Conservation (phyloP, 306 rosid species). For the Begonia peltatifolia region DNA sequence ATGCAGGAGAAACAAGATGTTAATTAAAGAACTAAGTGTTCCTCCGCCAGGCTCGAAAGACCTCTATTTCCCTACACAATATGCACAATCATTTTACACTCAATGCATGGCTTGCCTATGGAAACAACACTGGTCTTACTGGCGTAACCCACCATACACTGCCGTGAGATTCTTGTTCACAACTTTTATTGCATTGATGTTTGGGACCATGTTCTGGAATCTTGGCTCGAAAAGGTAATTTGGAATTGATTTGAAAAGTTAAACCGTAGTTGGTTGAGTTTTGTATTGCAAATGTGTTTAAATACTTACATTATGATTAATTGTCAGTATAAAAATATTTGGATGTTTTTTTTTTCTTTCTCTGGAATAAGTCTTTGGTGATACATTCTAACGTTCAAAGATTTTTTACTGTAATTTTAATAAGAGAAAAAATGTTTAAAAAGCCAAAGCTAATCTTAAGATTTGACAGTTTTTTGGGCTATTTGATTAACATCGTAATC, state of each 20-base stretch:
- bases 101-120: constrained; percentile 53
- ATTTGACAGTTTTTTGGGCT: too few relatives aligned
- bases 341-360: not conserved
- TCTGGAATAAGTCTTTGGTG: too few relatives aligned
- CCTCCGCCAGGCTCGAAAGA: constrained; percentile 42
- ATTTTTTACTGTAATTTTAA: too few relatives aligned
- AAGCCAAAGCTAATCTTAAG: too few relatives aligned
- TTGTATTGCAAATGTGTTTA: too few relatives aligned
- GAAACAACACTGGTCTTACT: constrained; percentile 59
- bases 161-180: constrained; percentile 38
- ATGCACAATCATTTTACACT: constrained; percentile 28
- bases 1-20: constrained; percentile 45
- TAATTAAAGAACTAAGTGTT: constrained; percentile 33
- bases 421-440: too few relatives aligned
- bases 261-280: too few relatives aligned
- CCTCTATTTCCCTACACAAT: constrained; percentile 32
- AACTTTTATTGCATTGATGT: constrained; percentile 31
- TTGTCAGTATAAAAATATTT: too few relatives aligned
- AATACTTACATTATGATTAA: too few relatives aligned
- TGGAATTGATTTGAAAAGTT: not conserved
- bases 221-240: constrained; percentile 61
- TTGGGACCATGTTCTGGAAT: constrained; percentile 63
- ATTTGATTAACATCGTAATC: too few relatives aligned
- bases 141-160: constrained; percentile 56
- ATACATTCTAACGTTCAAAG: too few relatives aligned